These are phyloP conservation scores for Dacryopinax primogenitus DNA, from an alignment of 768 basidiomycete genomes.

Conservation along the genomic window DNA sequence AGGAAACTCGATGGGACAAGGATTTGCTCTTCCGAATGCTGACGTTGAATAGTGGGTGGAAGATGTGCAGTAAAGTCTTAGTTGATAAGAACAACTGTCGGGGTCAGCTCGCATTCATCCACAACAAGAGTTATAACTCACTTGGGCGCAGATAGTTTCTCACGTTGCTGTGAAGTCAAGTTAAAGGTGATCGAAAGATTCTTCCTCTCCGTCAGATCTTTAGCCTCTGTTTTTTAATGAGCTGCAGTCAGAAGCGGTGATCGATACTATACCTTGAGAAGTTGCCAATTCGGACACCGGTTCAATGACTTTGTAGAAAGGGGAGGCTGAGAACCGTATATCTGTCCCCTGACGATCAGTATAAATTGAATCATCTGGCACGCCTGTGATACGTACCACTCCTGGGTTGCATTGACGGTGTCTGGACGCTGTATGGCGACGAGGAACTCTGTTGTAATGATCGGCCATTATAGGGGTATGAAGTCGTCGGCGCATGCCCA, in stretches of 20 bases:
- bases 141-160: constrained; percentile 47
- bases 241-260: background rate
- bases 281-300: constrained; percentile 8
- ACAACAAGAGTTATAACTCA: constrained; percentile 25
- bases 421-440: background rate
- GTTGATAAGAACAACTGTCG: constrained; percentile 54
- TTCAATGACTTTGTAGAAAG: constrained; percentile 20
- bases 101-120: too few relatives aligned
- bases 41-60: constrained; percentile 51
- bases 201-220: constrained; percentile 63
- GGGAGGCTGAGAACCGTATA: constrained; percentile 19
- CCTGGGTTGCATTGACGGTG: background rate
- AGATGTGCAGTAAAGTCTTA: constrained; percentile 81
- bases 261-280: constrained; percentile 5
- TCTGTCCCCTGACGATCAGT: constrained; percentile 5
- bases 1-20: constrained; percentile 81
- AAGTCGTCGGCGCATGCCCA: background rate
- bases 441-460: background rate
- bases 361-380: background rate
- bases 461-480: background rate
- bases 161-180: constrained; percentile 50
- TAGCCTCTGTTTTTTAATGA: constrained; percentile 44
- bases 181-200: constrained; percentile 48
- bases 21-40: constrained; percentile 38
- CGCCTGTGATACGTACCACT: background rate